These are phyloP conservation scores for Paulownia fortunei DNA, from an alignment of 257 asterid genomes.

Conservation along the genomic window DNA sequence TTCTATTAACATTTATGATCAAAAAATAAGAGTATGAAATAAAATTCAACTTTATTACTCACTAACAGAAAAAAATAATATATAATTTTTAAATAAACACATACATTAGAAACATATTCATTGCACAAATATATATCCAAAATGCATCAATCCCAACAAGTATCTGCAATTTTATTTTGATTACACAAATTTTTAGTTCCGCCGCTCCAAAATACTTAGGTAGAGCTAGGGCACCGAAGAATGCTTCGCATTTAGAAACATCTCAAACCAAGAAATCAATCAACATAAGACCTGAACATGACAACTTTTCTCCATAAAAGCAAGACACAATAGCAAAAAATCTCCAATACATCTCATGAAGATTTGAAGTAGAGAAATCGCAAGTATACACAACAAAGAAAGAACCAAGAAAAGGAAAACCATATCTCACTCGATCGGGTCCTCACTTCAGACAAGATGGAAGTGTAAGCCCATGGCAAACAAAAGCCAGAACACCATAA, in stretches of 20 bases:
- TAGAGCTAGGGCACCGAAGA: conserved; percentile 31
- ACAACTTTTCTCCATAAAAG: conserved; percentile 17
- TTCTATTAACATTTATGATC: too few relatives aligned
- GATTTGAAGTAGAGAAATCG: conserved; percentile 31
- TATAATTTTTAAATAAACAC: too few relatives aligned
- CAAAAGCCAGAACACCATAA: conserved; percentile 74
- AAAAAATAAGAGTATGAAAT: too few relatives aligned
- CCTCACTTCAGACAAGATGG: conserved; percentile 80
- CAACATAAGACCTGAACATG: conserved; percentile 11
- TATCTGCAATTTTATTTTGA: too few relatives aligned
- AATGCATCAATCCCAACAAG: conserved; percentile 39
- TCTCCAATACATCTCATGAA: conserved; percentile 35
- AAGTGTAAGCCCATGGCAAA: conserved; percentile 85
- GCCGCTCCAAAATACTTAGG: conserved; percentile 25
- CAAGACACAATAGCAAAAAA: conserved; percentile 16
- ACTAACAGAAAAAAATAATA: not conserved
- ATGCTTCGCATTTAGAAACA: conserved; percentile 40
- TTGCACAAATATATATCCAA: conserved; percentile 35
- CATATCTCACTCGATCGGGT: conserved; percentile 33
- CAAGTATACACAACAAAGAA: conserved; percentile 24
- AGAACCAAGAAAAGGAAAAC: conserved; percentile 27
- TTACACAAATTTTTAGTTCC: conserved; percentile 23
- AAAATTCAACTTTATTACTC: not conserved
- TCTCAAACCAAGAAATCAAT: conserved; percentile 34
- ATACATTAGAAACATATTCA: conserved; percentile 9